Percentiles rank a stretch among this genome's conserved stretches.
phyloP scores from a whole-genome alignment of 225 moss, liverwort and hornwort species.

The Neckera pumila region DNA sequence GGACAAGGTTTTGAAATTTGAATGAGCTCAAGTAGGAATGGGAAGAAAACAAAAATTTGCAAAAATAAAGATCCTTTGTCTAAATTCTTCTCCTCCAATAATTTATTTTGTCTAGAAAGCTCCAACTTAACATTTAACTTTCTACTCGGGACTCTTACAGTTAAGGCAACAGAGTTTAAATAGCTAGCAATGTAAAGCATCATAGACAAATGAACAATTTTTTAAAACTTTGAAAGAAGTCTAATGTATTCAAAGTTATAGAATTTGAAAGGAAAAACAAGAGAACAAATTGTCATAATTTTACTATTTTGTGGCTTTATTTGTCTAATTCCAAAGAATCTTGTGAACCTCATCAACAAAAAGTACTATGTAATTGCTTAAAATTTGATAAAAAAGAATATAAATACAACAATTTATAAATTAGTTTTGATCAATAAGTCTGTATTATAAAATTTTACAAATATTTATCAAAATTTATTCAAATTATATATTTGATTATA shows the following conservation, averaged over 20 bases:
- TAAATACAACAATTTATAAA: not conserved
- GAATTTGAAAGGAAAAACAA: not conserved
- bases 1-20: not conserved
- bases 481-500: not conserved
- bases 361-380: not conserved
- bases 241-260: not conserved
- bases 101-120: not conserved
- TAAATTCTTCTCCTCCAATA: not conserved
- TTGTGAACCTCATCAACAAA: not conserved
- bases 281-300: not conserved
- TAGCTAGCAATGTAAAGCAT: not conserved
- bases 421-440: not conserved
- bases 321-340: not conserved
- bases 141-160: not conserved
- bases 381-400: not conserved
- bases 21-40: not conserved
- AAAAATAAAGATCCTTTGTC: not conserved
- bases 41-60: not conserved
- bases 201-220: not conserved
- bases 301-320: not conserved
- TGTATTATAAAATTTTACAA: not conserved
- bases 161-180: not conserved
- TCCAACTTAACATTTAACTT: not conserved
- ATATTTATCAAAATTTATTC: not conserved
- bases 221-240: not conserved